A percentile compares a stretch with the other conserved stretches of the same genome.
These are phyloP conservation scores for Fusarium sororula DNA, from an alignment of 2,329 filamentous ascomycete genomes.

Conservation along the genomic window DNA sequence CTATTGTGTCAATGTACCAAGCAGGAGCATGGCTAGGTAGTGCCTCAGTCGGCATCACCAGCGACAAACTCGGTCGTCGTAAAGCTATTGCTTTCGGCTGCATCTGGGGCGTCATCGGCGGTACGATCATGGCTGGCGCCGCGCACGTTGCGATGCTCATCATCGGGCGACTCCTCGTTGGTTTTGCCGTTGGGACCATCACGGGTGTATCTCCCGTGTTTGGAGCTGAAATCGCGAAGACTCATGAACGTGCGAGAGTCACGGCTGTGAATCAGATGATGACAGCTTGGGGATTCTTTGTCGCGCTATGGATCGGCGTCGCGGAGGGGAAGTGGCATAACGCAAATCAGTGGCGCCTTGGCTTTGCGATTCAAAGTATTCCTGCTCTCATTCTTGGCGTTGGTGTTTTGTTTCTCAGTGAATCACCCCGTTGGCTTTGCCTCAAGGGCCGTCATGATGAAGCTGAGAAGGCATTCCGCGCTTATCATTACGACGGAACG, in stretches of 20 bases:
- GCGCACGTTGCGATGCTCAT: constrained; percentile 54
- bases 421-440: constrained; percentile 50
- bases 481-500: constrained; percentile 48
- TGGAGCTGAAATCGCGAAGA: constrained; percentile 54
- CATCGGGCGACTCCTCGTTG: constrained; percentile 50
- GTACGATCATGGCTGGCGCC: constrained; percentile 52
- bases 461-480: constrained; percentile 46
- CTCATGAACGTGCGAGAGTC: constrained; percentile 51
- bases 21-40: constrained; percentile 54
- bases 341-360: constrained; percentile 51
- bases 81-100: constrained; percentile 53
- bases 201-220: constrained; percentile 53
- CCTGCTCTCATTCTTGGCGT: constrained; percentile 48
- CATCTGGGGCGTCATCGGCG: constrained; percentile 51
- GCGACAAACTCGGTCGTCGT: constrained; percentile 49
- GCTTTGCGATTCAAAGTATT: constrained; percentile 49
- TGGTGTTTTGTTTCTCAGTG: constrained; percentile 48
- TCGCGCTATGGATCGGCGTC: constrained; percentile 52
- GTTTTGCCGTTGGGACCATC: constrained; percentile 53
- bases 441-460: constrained; percentile 50
- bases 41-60: constrained; percentile 51
- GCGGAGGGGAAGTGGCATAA: constrained; percentile 51
- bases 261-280: constrained; percentile 55
- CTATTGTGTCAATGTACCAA: constrained; percentile 53
- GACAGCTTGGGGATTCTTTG: constrained; percentile 54